Conservation (phyloP, 805 yeast species). For the Candida sanyiensis region DNA sequence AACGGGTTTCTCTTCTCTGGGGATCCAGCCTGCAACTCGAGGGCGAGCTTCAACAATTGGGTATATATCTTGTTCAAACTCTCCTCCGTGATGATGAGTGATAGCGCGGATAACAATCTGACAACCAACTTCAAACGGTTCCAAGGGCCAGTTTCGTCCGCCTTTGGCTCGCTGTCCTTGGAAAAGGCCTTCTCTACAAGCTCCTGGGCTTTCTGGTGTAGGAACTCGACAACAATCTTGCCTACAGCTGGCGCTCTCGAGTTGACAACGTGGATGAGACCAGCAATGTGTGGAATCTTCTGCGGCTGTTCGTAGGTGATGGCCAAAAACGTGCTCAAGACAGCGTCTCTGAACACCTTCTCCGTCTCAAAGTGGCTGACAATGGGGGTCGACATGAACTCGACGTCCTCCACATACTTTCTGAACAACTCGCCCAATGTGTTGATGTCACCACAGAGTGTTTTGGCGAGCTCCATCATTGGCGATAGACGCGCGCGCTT, state of each 20-base stretch:
- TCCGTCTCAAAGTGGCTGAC: slow-evolving; percentile 60
- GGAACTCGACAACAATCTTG: slow-evolving; percentile 58
- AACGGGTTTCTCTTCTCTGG: slow-evolving; percentile 43
- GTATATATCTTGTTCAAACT: slow-evolving; percentile 43
- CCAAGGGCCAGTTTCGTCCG: slow-evolving; percentile 52
- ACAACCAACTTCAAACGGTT: slow-evolving; percentile 63
- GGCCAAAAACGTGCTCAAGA: slow-evolving; percentile 61
- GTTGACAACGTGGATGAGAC: slow-evolving; percentile 61
- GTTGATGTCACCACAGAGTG: slow-evolving; percentile 44
- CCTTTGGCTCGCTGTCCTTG: slow-evolving; percentile 23
- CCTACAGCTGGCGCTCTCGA: slow-evolving; percentile 61
- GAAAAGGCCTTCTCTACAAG: slow-evolving; percentile 37
- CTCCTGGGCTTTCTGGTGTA: slow-evolving; percentile 58
- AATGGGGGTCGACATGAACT: slow-evolving; percentile 62
- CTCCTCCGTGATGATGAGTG: slow-evolving; percentile 53
- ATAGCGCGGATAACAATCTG: slow-evolving; percentile 62
- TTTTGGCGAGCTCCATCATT: slow-evolving; percentile 39
- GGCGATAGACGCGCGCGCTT: slow-evolving; percentile 36
- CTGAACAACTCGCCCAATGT: slow-evolving; percentile 51
- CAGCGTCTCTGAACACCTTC: slow-evolving; percentile 50
- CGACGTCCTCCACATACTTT: slow-evolving; percentile 53
- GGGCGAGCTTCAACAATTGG: slow-evolving; percentile 49
- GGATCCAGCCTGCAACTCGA: slow-evolving; percentile 43
- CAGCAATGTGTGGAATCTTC: slow-evolving; percentile 67
- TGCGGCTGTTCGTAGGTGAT: slow-evolving; percentile 86